Evolutionary conservation across 2,329 filamentous ascomycete species (phyloP), one percentile per base, ranked within the genome.

Genomic region (Sporothrix brasiliensis): DNA sequence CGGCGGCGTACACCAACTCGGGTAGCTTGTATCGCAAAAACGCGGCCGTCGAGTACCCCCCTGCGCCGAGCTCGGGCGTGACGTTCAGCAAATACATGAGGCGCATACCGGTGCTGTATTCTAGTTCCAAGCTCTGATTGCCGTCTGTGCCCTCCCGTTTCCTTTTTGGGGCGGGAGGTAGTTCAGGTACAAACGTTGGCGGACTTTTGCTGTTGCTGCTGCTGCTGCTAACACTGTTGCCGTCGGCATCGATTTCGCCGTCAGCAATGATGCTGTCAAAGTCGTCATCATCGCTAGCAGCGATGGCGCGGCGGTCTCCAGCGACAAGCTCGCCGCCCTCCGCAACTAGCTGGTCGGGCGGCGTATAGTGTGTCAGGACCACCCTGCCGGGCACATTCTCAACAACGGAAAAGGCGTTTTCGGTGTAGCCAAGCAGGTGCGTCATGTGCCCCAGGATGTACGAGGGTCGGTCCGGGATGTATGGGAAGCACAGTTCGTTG

Each of bases 21-120:
- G 94, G 91, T 3, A 98, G 85, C 79, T 97, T 95, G 75, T 87
- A 83, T 72, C 87, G 85, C 9, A 95, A 81, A 73, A 95, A 88
- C 49, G 87, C 84, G 6, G 85, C 81, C 10, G 87, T 85, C 0
- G 84, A 83, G 72, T 90, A 83, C 7, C 84, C 84, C 7, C 86
- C 82, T 4, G 88, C 89, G 66, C 86, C 82, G 1, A 96, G 85
- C 4, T 86, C 83, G 0, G 89, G 86, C 1, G 87, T 84, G 69
- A 88, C 83, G 2, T 87, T 86, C 7, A 95, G 80, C 0, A 88
- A 87, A 24, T 86, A 84, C 3, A 93, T 78, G 13, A 95, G 81
- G 75, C 92, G 90, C 44, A 27, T 50, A n/a, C 39, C 65, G 63
- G 47, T 6, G 34, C 47, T 34, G 21, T 16, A 41, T 47, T 30